A percentile compares a stretch with the other conserved stretches of the same genome.
Evolutionary conservation across 352 stramenopile genomes (phyloP).

Genomic region (Phytophthora capsici): DNA sequence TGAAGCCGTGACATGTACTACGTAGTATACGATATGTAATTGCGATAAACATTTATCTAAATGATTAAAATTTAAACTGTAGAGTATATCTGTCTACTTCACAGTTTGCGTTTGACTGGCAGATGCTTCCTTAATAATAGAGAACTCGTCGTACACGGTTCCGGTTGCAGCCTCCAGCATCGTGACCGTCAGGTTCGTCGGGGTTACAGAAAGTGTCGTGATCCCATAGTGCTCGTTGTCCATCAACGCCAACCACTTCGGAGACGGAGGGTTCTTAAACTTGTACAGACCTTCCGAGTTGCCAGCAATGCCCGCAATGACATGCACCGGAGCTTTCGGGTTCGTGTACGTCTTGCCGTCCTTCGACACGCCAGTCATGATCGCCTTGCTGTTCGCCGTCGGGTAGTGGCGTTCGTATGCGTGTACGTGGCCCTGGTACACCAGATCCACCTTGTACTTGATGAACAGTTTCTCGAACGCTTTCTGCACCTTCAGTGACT

Average conservation of each 20-base stretch:
- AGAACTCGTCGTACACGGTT: constrained; percentile 45
- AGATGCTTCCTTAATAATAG: constrained; percentile 40
- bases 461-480: constrained; percentile 63
- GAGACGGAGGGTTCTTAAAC: constrained; percentile 22
- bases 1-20: too few relatives aligned
- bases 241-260: constrained; percentile 42
- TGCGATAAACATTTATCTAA: too few relatives aligned
- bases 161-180: constrained; percentile 35
- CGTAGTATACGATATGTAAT: too few relatives aligned
- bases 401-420: constrained; percentile 59
- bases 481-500: constrained; percentile 45
- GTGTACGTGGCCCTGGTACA: constrained; percentile 57
- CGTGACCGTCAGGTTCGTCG: constrained; percentile 40
- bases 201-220: constrained; percentile 35
- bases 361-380: constrained; percentile 51
- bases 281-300: constrained; percentile 46
- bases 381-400: constrained; percentile 37
- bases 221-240: constrained; percentile 51
- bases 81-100: constrained; percentile 3
- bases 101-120: constrained; percentile 5
- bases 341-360: constrained; percentile 50
- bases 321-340: constrained; percentile 55
- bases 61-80: not conserved
- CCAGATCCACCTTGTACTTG: constrained; percentile 62
- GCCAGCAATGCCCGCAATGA: constrained; percentile 52